Percentiles rank a stretch among this genome's conserved stretches.
Evolutionary conservation across 345 rosid genomes (phyloP).

Genomic region (Combretum micranthum): DNA sequence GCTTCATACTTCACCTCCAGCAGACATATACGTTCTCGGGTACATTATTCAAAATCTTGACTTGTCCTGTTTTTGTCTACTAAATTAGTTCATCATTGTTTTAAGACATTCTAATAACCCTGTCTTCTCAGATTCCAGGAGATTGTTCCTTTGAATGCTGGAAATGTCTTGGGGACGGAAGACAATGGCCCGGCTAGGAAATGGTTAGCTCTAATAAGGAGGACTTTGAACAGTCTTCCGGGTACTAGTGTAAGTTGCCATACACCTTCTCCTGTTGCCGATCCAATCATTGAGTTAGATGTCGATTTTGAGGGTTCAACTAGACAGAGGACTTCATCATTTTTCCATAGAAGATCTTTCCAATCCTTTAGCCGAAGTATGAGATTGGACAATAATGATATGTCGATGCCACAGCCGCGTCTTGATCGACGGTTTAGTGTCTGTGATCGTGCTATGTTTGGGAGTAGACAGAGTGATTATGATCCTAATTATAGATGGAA

Average conservation of each 20-base stretch:
- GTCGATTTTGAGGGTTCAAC: conserved; percentile 78
- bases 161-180: conserved; percentile 92
- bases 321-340: conserved; percentile 43
- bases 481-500: conserved; percentile 60
- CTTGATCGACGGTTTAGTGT: conserved; percentile 72
- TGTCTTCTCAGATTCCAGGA: conserved; percentile 76
- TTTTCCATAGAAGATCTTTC: conserved; percentile 70
- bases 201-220: conserved; percentile 84
- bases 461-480: conserved; percentile 52
- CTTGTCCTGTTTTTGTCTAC: neutral
- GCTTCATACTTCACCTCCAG: conserved; percentile 91
- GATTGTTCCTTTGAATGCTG: conserved; percentile 96
- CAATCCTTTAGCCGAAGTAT: conserved; percentile 68
- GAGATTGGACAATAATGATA: conserved; percentile 46
- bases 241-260: conserved; percentile 46
- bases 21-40: conserved; percentile 98
- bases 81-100: neutral
- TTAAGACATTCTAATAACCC: conserved; percentile 6
- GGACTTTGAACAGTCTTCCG: conserved; percentile 82
- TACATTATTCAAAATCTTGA: conserved; percentile 15
- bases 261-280: conserved; percentile 76
- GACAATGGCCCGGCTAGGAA: conserved; percentile 92
- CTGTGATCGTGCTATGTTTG: conserved; percentile 66
- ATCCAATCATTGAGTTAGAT: conserved; percentile 78
- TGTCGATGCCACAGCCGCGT: conserved; percentile 31